Conservation (phyloP, 495 filamentous ascomycete species). For the Talaromyces proteolyticus region DNA sequence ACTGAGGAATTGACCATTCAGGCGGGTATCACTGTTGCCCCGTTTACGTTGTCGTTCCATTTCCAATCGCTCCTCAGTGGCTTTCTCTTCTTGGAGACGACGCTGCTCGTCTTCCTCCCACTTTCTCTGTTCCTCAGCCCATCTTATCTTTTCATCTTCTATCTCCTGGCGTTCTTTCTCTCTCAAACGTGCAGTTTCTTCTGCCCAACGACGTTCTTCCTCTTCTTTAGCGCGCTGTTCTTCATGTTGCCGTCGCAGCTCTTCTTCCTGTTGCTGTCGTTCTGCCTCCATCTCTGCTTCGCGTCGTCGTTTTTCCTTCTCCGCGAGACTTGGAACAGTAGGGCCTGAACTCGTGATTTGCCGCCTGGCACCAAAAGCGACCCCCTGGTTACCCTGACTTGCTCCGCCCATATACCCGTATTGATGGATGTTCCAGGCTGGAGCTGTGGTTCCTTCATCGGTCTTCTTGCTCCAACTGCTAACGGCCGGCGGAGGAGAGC, state of each 20-base stretch:
- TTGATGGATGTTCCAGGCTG: slow-evolving; percentile 98
- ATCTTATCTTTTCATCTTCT: slow-evolving; percentile 72
- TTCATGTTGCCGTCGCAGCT: slow-evolving; percentile 53
- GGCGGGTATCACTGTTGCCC: slow-evolving; percentile 53
- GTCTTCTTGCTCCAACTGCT: slow-evolving; percentile 88
- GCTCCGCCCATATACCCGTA: slow-evolving; percentile 99
- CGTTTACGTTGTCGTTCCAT: slow-evolving; percentile 59
- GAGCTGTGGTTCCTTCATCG: slow-evolving; percentile 73
- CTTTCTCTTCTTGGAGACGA: slow-evolving; percentile 66
- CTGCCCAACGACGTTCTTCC: slow-evolving; percentile 76
- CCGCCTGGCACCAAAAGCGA: slow-evolving; percentile 82
- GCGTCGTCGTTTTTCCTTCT: slow-evolving; percentile 55
- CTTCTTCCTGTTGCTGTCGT: slow-evolving; percentile 60
- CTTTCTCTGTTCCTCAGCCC: slow-evolving; percentile 78
- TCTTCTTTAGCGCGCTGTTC: slow-evolving; percentile 61
- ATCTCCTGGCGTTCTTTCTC: slow-evolving; percentile 63
- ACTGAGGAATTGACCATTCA: slow-evolving; percentile 80
- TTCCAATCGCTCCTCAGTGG: slow-evolving; percentile 58
- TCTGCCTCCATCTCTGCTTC: slow-evolving; percentile 54
- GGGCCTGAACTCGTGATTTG: slow-evolving; percentile 88
- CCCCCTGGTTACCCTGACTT: slow-evolving; percentile 90
- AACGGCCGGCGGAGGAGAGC: slow-evolving; percentile 44
- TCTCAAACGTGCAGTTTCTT: slow-evolving; percentile 61
- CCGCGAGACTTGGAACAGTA: slow-evolving; percentile 65
- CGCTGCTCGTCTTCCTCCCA: slow-evolving; percentile 81